These are phyloP conservation scores for Lactarius psammicola DNA, from an alignment of 768 basidiomycete species.

Conservation along the genomic window DNA sequence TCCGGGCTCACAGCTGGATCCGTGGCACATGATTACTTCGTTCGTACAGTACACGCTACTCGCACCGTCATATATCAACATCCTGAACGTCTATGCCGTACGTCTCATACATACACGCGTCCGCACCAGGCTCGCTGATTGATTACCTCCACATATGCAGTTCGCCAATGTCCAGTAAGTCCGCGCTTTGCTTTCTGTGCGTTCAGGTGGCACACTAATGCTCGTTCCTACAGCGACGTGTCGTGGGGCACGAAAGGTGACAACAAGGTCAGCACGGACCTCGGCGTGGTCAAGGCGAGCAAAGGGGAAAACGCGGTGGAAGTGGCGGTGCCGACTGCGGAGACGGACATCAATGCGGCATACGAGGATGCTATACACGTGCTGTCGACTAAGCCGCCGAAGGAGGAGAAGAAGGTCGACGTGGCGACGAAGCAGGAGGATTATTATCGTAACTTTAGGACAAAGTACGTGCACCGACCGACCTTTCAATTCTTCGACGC, in stretches of 20 bases:
- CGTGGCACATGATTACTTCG: conserved; percentile 98
- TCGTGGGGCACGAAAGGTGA: conserved; percentile 97
- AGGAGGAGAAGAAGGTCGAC: conserved; percentile 64
- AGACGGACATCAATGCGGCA: conserved; percentile 84
- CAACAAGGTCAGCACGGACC: conserved; percentile 79
- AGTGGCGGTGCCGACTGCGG: conserved; percentile 78
- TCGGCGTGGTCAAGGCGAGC: conserved; percentile 72
- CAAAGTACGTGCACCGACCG: conserved; percentile 66
- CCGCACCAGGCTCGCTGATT: not conserved
- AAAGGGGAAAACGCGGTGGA: conserved; percentile 82
- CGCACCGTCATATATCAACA: conserved; percentile 91
- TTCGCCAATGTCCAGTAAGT: conserved; percentile 76
- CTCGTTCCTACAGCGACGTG: conserved; percentile 57
- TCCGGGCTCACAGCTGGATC: conserved; percentile 68
- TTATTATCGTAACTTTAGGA: conserved; percentile 86
- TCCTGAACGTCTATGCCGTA: conserved; percentile 88
- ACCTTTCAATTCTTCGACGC: conserved; percentile 1
- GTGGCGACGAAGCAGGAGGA: conserved; percentile 69
- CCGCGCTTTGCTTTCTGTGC: conserved; percentile 4
- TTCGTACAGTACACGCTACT: conserved; percentile 91
- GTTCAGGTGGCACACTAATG: conserved; percentile 1
- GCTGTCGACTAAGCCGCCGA: conserved; percentile 73
- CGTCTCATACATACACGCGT: conserved; percentile 28
- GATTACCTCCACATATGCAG: conserved; percentile 37
- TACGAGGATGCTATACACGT: conserved; percentile 92